A percentile compares a stretch with the other conserved stretches of the same genome.
These are phyloP conservation scores for Cladosporium sp. DNA, from an alignment of 2,329 filamentous ascomycete species.

Conservation along the genomic window DNA sequence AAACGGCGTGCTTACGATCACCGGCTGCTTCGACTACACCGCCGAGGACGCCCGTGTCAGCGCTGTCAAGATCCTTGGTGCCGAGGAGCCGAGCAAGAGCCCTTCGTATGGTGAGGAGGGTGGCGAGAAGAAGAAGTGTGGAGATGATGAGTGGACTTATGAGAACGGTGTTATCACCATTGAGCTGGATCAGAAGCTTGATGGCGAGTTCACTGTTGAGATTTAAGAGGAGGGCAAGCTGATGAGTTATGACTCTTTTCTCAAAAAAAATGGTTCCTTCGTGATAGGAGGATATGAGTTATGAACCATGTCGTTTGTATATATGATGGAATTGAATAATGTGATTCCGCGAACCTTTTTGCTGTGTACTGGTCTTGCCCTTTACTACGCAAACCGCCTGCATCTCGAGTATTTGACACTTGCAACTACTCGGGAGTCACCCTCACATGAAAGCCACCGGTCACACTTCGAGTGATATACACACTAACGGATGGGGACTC, in stretches of 20 bases:
- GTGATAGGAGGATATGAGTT: neutral
- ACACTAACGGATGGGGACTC: too few species aligned
- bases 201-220: constrained; percentile 14
- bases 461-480: too few species aligned
- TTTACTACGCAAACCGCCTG: neutral
- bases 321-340: neutral
- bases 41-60: constrained; percentile 35
- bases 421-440: too few species aligned
- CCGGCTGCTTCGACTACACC: constrained; percentile 55
- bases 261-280: neutral
- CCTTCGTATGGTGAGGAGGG: constrained; percentile 1
- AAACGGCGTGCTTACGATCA: constrained; percentile 44
- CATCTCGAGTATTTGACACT: too few species aligned
- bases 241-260: neutral
- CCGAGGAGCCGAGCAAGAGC: neutral
- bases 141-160: constrained; percentile 3
- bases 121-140: constrained; percentile 7
- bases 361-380: neutral
- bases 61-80: constrained; percentile 54
- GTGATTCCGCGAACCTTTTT: neutral
- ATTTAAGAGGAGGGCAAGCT: neutral
- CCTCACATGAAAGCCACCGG: too few species aligned
- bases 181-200: constrained; percentile 17
- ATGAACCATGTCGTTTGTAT: neutral
- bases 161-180: constrained; percentile 12